phyloP scores from a whole-genome alignment of 345 rosid genomes.

The Brassica napus region DNA sequence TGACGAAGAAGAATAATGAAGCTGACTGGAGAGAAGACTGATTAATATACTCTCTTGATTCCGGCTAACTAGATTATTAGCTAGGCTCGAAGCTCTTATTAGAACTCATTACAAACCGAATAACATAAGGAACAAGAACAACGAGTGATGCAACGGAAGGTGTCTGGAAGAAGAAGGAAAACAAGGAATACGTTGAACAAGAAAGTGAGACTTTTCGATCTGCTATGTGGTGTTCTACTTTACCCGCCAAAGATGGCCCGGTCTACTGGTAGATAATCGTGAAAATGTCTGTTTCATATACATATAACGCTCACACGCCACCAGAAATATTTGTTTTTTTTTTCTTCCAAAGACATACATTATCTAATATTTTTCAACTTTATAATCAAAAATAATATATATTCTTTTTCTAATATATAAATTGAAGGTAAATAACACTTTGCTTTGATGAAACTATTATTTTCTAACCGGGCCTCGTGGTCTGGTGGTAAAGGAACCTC shows the following conservation, averaged over 20 bases:
- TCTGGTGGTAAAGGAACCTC: too few species aligned
- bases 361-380: background rate
- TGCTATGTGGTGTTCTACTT: constrained; percentile 38
- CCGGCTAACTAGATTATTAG: background rate
- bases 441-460: too few species aligned
- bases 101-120: background rate
- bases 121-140: constrained; percentile 15
- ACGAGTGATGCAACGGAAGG: constrained; percentile 2
- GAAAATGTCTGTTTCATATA: constrained; percentile 28
- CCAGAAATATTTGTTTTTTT: background rate
- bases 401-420: too few species aligned
- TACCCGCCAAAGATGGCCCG: constrained; percentile 36
- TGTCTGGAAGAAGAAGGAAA: constrained; percentile 12
- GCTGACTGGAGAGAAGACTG: background rate
- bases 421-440: too few species aligned
- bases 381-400: background rate
- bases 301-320: constrained; percentile 26
- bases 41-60: background rate
- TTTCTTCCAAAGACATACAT: background rate
- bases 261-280: constrained; percentile 32
- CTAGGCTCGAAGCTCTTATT: background rate
- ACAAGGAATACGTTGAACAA: constrained; percentile 31
- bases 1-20: constrained; percentile 9
- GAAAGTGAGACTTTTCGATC: constrained; percentile 28
- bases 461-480: too few species aligned